These are phyloP conservation scores for Austroboletus niveus DNA, from an alignment of 1,284 basidiomycete genomes.

Conservation along the genomic window DNA sequence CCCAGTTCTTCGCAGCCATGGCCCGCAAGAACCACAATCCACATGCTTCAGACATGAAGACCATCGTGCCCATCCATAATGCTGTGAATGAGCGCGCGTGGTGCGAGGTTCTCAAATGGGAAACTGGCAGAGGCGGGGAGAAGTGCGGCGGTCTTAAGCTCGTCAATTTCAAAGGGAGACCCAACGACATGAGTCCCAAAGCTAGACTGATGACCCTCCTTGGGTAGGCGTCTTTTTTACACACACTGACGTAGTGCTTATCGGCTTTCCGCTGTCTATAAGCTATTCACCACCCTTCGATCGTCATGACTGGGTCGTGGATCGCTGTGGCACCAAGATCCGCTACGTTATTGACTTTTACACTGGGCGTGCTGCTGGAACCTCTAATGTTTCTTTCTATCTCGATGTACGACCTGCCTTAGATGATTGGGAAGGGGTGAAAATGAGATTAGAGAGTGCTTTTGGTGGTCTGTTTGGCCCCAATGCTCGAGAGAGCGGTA, in stretches of 20 bases:
- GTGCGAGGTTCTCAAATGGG: conserved; percentile 90
- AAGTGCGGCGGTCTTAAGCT: conserved; percentile 82
- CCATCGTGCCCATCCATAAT: conserved; percentile 98
- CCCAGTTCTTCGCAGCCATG: conserved; percentile 96
- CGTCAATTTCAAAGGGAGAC: conserved; percentile 83
- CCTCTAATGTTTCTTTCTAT: conserved; percentile 72
- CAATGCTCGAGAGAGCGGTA: conserved; percentile 12
- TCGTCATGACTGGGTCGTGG: conserved; percentile 96
- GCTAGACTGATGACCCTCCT: conserved; percentile 82
- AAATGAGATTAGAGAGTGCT: conserved; percentile 65
- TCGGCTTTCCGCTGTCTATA: conserved; percentile 3
- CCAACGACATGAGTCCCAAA: conserved; percentile 73
- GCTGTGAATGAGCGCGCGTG: conserved; percentile 98
- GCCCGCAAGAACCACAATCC: conserved; percentile 89
- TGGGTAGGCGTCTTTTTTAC: conserved; percentile 62
- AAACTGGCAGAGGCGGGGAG: conserved; percentile 74
- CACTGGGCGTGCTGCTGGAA: conserved; percentile 66
- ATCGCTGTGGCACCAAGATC: conserved; percentile 84
- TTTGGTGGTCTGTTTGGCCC: conserved; percentile 43
- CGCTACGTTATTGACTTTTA: conserved; percentile 99
- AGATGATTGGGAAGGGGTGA: conserved; percentile 86
- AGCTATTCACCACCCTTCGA: conserved; percentile 96
- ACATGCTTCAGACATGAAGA: conserved; percentile 84
- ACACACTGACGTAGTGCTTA: background rate
- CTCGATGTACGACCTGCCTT: conserved; percentile 93